Evolutionary conservation across 106 monocot genomes (phyloP), one percentile per base, ranked within the genome.

Genomic region (Dioscorea alata): DNA sequence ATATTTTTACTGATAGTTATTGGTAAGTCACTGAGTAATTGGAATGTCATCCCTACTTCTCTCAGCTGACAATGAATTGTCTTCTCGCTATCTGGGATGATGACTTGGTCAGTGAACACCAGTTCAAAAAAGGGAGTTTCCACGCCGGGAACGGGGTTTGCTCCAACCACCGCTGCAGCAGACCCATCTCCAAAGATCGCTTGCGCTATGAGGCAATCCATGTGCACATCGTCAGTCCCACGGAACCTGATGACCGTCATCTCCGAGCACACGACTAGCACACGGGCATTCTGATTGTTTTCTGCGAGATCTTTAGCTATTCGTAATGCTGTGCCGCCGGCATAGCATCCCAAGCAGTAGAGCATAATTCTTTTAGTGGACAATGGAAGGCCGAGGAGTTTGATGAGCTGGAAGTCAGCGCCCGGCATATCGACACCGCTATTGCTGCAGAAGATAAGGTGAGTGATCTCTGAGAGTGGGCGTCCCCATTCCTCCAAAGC

Each of bases 321-420:
- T 49, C 71, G 71, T 17, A 71, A 23, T 15, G 20, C 50, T 8
- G 61, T 61, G 42, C 34, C 71, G 20, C 53, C 53, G 53, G 53
- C 53, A 13, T 4, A 53, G 53, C 53, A 53, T 7, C 53, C 53
- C 4, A 34, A 9, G n/a, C n/a, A n/a, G n/a, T n/a, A n/a, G n/a
- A n/a, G n/a, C n/a, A n/a, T n/a, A n/a, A n/a, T n/a, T n/a, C n/a
- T n/a, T n/a, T n/a, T n/a, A n/a, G n/a, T n/a, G n/a, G n/a, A n/a
- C n/a, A n/a, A n/a, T n/a, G n/a, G 14, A 14, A 73, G 73, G 50
- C 73, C 73, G 13, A 73, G 65, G 50, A 73, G 73, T 25, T 52
- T 57, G 25, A 57, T 57, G 12, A 73, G 31, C 8, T 65, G 31
- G 34, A 21, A 51, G 62, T 73, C 53, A 53, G 53, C 53, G 13